Percentiles rank a stretch among this genome's conserved stretches.
phyloP scores from a whole-genome alignment of 495 filamentous ascomycete species.

The Hypoxylon lienhwacheense region DNA sequence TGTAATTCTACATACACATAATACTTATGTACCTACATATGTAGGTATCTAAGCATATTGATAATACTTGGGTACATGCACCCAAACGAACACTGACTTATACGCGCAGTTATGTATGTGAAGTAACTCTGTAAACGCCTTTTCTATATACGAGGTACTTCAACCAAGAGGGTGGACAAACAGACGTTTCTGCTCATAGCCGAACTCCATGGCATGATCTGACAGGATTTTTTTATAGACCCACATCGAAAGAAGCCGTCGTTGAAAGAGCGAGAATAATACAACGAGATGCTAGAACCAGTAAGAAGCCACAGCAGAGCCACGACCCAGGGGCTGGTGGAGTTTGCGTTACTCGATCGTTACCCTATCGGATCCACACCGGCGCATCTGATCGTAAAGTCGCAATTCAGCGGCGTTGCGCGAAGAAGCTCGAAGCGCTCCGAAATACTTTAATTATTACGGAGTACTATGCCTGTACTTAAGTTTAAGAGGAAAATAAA shows the following conservation, averaged over 20 bases:
- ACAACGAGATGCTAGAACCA: constrained; percentile 24
- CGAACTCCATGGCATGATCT: constrained; percentile 13
- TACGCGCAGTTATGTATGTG: no score
- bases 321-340: constrained; percentile 26
- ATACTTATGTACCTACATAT: no score
- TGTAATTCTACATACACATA: no score
- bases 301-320: constrained; percentile 13
- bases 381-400: constrained; percentile 23
- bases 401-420: constrained; percentile 8
- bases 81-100: no score
- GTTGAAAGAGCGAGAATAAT: constrained; percentile 33
- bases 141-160: no score
- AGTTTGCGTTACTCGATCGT: constrained; percentile 36
- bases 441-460: constrained; percentile 13
- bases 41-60: no score
- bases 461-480: constrained; percentile 3
- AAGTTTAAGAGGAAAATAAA: constrained; percentile 11
- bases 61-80: no score
- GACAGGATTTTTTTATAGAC: constrained; percentile 21
- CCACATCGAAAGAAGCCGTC: constrained; percentile 39
- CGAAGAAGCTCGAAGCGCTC: constrained; percentile 18
- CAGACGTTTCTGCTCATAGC: background rate
- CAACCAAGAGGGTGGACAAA: no score
- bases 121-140: no score
- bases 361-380: constrained; percentile 40